Conservation (phyloP, 805 yeast species). For the Yarrowia sp. region DNA sequence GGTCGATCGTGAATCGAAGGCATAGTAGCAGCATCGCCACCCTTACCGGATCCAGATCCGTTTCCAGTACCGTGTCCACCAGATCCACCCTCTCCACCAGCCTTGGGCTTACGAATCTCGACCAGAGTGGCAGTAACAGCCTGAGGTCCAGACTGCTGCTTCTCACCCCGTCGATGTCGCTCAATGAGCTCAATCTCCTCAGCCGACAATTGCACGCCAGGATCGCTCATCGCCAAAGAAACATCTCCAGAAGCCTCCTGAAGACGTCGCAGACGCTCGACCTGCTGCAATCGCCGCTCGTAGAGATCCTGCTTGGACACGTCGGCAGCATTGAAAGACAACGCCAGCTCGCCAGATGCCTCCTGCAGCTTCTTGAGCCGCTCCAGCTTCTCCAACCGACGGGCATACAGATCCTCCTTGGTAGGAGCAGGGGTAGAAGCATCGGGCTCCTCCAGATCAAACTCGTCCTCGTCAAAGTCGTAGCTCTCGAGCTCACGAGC, state of each 20-base stretch:
- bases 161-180: slow-evolving; percentile 3
- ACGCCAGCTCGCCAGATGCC: slow-evolving; percentile 60
- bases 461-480: slow-evolving; percentile 73
- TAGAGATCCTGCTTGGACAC: slow-evolving; percentile 21
- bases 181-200: slow-evolving; percentile 26
- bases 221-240: slow-evolving; percentile 37
- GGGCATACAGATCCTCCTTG: slow-evolving; percentile 47
- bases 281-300: slow-evolving; percentile 9
- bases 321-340: slow-evolving; percentile 4
- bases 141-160: background rate
- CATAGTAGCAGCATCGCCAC: slow-evolving; percentile 9
- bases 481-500: slow-evolving; percentile 85
- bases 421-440: slow-evolving; percentile 14
- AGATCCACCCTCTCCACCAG: background rate
- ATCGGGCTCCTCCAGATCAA: slow-evolving; percentile 44
- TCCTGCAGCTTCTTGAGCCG: slow-evolving; percentile 68
- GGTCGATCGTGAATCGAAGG: slow-evolving; percentile 20
- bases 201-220: slow-evolving; percentile 6
- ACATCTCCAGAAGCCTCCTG: slow-evolving; percentile 66
- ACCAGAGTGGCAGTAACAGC: background rate
- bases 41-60: background rate
- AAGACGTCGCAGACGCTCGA: slow-evolving; percentile 45
- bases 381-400: slow-evolving; percentile 61
- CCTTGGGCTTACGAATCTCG: slow-evolving; percentile 11
- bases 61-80: background rate